Percentiles rank a stretch among this genome's conserved stretches.
phyloP scores from a whole-genome alignment of 306 rosid genomes.

The Abrus precatorius region DNA sequence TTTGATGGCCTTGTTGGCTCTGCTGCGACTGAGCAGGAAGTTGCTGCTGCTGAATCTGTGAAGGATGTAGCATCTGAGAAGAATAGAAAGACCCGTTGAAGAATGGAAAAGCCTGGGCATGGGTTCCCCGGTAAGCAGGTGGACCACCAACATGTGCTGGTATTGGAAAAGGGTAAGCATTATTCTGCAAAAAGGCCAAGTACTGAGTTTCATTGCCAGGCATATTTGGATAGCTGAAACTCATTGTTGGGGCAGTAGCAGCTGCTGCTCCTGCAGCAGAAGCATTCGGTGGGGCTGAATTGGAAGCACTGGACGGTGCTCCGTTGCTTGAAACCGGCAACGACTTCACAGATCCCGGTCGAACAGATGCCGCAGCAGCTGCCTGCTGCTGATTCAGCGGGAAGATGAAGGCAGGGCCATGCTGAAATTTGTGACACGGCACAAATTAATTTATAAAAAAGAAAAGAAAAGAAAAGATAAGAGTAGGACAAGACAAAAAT shows the following conservation, averaged over 20 bases:
- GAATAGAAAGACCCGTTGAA: slow-evolving; percentile 88
- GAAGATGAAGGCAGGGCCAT: slow-evolving; percentile 88
- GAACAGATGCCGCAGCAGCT: slow-evolving; percentile 74
- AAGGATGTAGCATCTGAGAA: slow-evolving; percentile 86
- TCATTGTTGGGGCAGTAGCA: slow-evolving; percentile 74
- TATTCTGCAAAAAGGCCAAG: slow-evolving; percentile 89
- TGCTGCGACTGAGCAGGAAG: slow-evolving; percentile 75
- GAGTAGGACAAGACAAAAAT: not conserved
- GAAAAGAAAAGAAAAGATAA: too few species aligned
- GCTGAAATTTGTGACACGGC: slow-evolving; percentile 59
- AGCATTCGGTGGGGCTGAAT: slow-evolving; percentile 53
- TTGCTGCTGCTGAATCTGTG: slow-evolving; percentile 81
- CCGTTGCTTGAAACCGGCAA: slow-evolving; percentile 64
- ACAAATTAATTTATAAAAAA: not conserved
- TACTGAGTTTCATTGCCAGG: slow-evolving; percentile 85
- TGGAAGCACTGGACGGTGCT: slow-evolving; percentile 55
- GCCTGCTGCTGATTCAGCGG: slow-evolving; percentile 94
- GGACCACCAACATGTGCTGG: slow-evolving; percentile 91
- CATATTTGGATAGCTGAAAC: slow-evolving; percentile 85
- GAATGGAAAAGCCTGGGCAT: slow-evolving; percentile 80
- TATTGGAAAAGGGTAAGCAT: slow-evolving; percentile 86
- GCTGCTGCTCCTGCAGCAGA: slow-evolving; percentile 55
- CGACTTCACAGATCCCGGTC: slow-evolving; percentile 83
- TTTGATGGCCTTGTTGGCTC: slow-evolving; percentile 79
- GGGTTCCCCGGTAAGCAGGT: slow-evolving; percentile 85